A percentile compares a stretch with the other conserved stretches of the same genome.
Evolutionary conservation across 1,139 yeast genomes (phyloP).

Genomic region (Yamadazyma triangularis): DNA sequence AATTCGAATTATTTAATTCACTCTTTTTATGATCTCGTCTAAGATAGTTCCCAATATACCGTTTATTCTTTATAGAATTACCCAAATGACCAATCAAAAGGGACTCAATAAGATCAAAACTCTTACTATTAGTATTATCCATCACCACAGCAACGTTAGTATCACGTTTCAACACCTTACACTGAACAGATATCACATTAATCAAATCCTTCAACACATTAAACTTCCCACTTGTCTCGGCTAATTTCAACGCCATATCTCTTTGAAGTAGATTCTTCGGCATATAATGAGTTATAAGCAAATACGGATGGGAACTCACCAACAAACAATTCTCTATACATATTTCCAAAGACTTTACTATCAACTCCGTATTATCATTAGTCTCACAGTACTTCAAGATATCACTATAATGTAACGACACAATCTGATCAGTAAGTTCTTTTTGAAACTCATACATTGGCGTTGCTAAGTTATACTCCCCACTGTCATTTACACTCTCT

Average conservation of each 20-base stretch:
- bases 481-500: constrained; percentile 38
- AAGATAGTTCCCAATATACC: constrained; percentile 59
- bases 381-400: constrained; percentile 83
- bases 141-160: constrained; percentile 31
- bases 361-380: constrained; percentile 49
- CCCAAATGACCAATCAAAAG: constrained; percentile 65
- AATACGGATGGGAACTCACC: constrained; percentile 85
- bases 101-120: constrained; percentile 78
- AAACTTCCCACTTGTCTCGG: constrained; percentile 86
- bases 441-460: constrained; percentile 88
- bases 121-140: constrained; percentile 32
- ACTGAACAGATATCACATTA: constrained; percentile 25
- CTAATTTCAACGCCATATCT: constrained; percentile 71
- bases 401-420: constrained; percentile 86
- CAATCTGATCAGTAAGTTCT: constrained; percentile 88
- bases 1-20: constrained; percentile 13
- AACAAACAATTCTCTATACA: constrained; percentile 71
- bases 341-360: constrained; percentile 65
- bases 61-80: constrained; percentile 41
- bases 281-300: constrained; percentile 78
- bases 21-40: constrained; percentile 32
- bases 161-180: constrained; percentile 5
- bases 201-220: constrained; percentile 59
- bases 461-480: constrained; percentile 79
- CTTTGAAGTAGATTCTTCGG: constrained; percentile 76